Conservation (phyloP, 2,329 filamentous ascomycete genomes). For the Diplodia seriata region DNA sequence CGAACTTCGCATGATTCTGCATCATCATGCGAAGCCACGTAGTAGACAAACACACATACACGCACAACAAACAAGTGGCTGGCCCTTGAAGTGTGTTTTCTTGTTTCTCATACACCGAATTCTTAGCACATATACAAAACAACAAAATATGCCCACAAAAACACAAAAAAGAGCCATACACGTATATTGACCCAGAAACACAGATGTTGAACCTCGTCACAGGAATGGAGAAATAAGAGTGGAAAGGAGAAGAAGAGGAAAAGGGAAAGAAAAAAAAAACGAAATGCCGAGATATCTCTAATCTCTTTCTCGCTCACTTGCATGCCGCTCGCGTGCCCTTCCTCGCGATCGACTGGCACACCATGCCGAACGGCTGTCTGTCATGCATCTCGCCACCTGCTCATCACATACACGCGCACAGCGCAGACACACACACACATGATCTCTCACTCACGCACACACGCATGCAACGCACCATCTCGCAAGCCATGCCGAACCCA, state of each 20-base stretch:
- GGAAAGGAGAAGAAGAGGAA: not conserved
- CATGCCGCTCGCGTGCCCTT: not conserved
- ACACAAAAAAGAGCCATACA: not conserved
- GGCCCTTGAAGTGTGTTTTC: no score
- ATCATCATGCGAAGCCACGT: no score
- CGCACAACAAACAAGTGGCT: not conserved
- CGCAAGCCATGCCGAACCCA: not conserved
- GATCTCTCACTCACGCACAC: not conserved
- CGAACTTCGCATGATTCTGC: no score
- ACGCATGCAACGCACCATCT: not conserved
- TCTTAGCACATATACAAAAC: conserved; percentile 1
- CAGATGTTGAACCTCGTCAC: not conserved
- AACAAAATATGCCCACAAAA: not conserved
- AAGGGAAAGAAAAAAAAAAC: not conserved
- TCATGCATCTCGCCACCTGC: not conserved
- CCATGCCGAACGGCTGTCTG: not conserved
- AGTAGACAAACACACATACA: not conserved
- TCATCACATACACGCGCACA: not conserved
- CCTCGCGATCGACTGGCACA: not conserved
- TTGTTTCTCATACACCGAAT: not conserved
- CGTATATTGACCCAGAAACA: conserved; percentile 1
- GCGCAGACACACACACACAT: not conserved
- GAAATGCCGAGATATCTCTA: not conserved
- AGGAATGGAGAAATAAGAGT: not conserved
- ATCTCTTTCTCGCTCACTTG: not conserved